Evolutionary conservation across 2,329 filamentous ascomycete genomes (phyloP).

Genomic region (Davidsoniella australis): DNA sequence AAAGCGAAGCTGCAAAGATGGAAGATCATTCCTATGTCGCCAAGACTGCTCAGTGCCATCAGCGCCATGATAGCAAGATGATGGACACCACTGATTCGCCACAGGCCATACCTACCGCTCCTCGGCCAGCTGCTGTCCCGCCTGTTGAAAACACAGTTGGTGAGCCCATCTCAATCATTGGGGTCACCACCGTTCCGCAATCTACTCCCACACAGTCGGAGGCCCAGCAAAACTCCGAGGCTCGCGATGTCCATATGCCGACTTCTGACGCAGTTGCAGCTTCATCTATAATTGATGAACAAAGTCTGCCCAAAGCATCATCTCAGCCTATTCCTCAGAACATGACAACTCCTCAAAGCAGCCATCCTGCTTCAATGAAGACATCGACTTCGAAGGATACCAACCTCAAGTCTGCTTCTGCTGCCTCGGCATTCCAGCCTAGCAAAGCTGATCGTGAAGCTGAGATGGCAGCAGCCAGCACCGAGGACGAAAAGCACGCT

Average conservation of each 20-base stretch:
- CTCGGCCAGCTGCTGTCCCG: too few relatives aligned
- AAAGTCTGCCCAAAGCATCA: not conserved
- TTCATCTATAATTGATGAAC: slow-evolving; percentile 5
- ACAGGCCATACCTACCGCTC: too few relatives aligned
- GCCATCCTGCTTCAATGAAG: not conserved
- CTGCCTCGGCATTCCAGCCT: not conserved
- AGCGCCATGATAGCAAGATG: slow-evolving; percentile 10
- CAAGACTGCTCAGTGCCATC: not conserved
- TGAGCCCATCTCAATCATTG: too few relatives aligned
- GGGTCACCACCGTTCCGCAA: not conserved
- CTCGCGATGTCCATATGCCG: not conserved
- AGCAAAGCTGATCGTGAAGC: slow-evolving; percentile 43
- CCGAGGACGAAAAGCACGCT: slow-evolving; percentile 58
- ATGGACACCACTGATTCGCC: not conserved
- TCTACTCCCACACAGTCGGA: not conserved
- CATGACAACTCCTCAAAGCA: not conserved
- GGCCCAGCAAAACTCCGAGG: not conserved
- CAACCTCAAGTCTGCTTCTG: not conserved
- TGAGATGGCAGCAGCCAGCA: slow-evolving; percentile 19
- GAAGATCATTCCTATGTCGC: not conserved
- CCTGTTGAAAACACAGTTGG: too few relatives aligned
- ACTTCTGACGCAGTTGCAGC: slow-evolving; percentile 9
- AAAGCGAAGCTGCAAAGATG: not conserved
- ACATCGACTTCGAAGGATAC: not conserved
- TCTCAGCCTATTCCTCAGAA: slow-evolving; percentile 1